Percentiles rank a stretch among this genome's conserved stretches.
phyloP scores from a whole-genome alignment of 345 rosid species.

The Populus euphratica region DNA sequence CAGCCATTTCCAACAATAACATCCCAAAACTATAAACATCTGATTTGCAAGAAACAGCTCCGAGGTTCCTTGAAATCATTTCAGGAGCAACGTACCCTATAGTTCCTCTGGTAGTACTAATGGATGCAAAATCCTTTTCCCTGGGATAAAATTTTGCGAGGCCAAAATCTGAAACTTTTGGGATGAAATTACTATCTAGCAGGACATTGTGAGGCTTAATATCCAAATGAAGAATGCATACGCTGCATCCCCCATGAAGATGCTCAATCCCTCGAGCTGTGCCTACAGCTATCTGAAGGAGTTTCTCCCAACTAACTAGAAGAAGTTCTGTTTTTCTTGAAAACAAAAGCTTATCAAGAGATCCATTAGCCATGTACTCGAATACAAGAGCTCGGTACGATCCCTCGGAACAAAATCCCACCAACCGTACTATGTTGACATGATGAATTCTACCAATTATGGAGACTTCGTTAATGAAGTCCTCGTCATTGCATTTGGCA shows the following conservation, averaged over 20 bases:
- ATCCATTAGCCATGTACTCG: slow-evolving; percentile 25
- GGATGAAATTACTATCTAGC: slow-evolving; percentile 22
- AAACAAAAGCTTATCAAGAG: slow-evolving; percentile 19
- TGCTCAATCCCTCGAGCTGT: slow-evolving; percentile 30
- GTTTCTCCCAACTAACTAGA: slow-evolving; percentile 26
- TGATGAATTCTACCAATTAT: slow-evolving; percentile 22
- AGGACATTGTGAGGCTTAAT: slow-evolving; percentile 33
- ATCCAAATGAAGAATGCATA: slow-evolving; percentile 32
- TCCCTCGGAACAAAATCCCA: slow-evolving; percentile 30
- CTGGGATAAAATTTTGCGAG: slow-evolving; percentile 22
- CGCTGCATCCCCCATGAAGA: slow-evolving; percentile 23
- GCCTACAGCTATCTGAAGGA: slow-evolving; percentile 23
- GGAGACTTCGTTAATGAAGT: slow-evolving; percentile 19
- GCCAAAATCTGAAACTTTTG: slow-evolving; percentile 34
- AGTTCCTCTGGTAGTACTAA: slow-evolving; percentile 18
- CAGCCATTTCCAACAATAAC: slow-evolving; percentile 26
- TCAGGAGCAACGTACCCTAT: slow-evolving; percentile 26
- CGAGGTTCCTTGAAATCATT: slow-evolving; percentile 18
- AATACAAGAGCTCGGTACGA: slow-evolving; percentile 15
- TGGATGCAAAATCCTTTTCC: slow-evolving; percentile 20
- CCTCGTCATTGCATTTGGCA: slow-evolving; percentile 7
- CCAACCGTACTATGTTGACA: slow-evolving; percentile 14
- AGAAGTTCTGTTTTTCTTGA: slow-evolving; percentile 6
- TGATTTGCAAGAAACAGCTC: slow-evolving; percentile 22
- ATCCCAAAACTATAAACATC: slow-evolving; percentile 32